Evolutionary conservation across 495 filamentous ascomycete species (phyloP), one percentile per base, ranked within the genome.

Genomic region (Aspergillus mulundensis): DNA sequence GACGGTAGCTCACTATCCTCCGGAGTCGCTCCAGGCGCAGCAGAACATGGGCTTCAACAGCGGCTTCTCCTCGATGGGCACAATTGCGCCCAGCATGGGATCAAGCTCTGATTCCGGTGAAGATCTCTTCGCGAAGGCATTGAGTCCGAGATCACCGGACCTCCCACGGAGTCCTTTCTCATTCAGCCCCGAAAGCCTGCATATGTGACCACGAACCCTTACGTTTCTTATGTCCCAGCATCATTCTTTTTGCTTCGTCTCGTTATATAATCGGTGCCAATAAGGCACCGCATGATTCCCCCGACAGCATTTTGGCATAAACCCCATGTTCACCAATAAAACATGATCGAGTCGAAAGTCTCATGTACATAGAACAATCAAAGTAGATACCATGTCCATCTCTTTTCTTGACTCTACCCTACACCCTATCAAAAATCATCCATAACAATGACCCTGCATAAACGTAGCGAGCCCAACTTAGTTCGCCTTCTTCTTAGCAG

Each of bases 121-220:
- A 41, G 89, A 86, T 12, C 75, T 92, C 23, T 95, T 93, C 63
- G 88, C 89, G 18, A 80, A 91, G 50, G 86, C 88, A 16, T 80
- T 95, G 77, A 88, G 86, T 58, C 89, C 89, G 7, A 80, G 88
- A 30, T 87, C 86, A 56, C 89, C 90, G 0, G 89, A 91, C 62
- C 87, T 91, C 63, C 81, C 77, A 40, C 84, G 82, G 48, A 92
- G 87, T 61, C 88, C 87, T 7, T 90, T 90, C 62, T 80, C 77
- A 11, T 81, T 82, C 57, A 68, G 70, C n/a, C 60, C 62, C 36
- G 60, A 61, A 54, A 40, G 49, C 12, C 34, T 59, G 34, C 50
- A 59, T 21, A 54, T 59, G 56, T 59, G 50, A 59, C 39, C 46
- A 57, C 40, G 54, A 56, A 18, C 38, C 24, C 38, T 28, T 36